Base-by-base conservation (phyloP, 2,329 filamentous ascomycete genomes). In the Grosmannia clavigera region DNA sequence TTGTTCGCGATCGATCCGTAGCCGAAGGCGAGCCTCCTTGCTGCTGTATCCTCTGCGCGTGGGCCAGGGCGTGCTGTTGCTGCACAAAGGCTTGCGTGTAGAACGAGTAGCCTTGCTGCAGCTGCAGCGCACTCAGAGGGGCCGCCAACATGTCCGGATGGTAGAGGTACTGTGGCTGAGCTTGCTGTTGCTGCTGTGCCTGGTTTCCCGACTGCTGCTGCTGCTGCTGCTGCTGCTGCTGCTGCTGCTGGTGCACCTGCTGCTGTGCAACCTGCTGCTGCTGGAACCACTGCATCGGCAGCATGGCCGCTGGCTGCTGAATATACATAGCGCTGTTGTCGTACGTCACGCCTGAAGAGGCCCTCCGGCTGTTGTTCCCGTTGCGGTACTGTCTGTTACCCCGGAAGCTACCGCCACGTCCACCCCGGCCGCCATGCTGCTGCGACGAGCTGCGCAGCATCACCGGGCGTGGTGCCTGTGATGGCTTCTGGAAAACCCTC, bases 381-480 rank as follows among this genome's bases (percentile, higher is more conserved):
- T 74, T 76, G 35, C 74, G 72, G 58, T 71, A 72, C 63, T 79
- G 77, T 40, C 80, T 75, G 43, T 74, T 74, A 52, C 78, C 76
- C n/a, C 78, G 71, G 60, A 76, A 74, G 62, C 74, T 77, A 5
- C 74, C 77, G 4, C 75, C 78, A 53, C 78, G 76, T 1, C 77
- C 75, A 19, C 78, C 76, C 38, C 80, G 74, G 38, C 73, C 72
- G 25, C 54, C 58, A 5, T 82, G 76, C 57, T 81, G 79, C 64
- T 85, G 82, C 5, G 83, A 86, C 31, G 82, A 80, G 68, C 82
- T 86, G 62, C 83, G 76, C 55, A 84, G 64, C 58, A 83, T 70
- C n/a, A 80, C 75, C 11, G 82, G 82, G 19, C 81, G 78, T 38
- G 82, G 74, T 46, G 78, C 76, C 6, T 76, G 70, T 2, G 77